Conservation (phyloP, 140 eudicot species). For the Flaveria floridana region DNA sequence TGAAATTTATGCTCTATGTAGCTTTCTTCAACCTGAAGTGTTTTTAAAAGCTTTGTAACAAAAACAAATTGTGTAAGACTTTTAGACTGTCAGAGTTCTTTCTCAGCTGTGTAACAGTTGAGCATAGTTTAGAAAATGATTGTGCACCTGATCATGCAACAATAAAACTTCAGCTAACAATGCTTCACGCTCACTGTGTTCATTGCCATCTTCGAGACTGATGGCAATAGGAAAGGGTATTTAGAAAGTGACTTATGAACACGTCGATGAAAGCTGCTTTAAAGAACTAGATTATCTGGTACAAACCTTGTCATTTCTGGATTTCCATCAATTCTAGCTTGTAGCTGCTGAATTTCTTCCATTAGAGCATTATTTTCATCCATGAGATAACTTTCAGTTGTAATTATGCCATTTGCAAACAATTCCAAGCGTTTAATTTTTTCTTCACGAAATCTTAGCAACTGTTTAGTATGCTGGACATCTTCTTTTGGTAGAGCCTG, state of each 20-base stretch:
- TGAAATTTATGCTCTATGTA: slow-evolving; percentile 26
- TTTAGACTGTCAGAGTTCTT: slow-evolving; percentile 21
- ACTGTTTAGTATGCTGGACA: slow-evolving; percentile 47
- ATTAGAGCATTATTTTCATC: slow-evolving; percentile 53
- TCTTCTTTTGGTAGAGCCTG: slow-evolving; percentile 66
- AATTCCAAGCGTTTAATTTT: slow-evolving; percentile 54
- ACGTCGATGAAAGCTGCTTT: slow-evolving; percentile 46
- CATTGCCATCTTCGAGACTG: slow-evolving; percentile 53
- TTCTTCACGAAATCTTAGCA: slow-evolving; percentile 53
- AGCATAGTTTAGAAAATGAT: slow-evolving; percentile 1
- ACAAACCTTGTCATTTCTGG: slow-evolving; percentile 55
- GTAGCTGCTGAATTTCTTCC: slow-evolving; percentile 64
- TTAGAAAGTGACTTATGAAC: slow-evolving; percentile 3
- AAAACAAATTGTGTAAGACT: not conserved
- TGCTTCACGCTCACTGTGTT: slow-evolving; percentile 57
- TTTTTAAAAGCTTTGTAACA: slow-evolving; percentile 45
- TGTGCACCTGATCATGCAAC: slow-evolving; percentile 57
- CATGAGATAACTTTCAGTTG: slow-evolving; percentile 50
- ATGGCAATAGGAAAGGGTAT: slow-evolving; percentile 21
- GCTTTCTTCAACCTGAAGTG: slow-evolving; percentile 51
- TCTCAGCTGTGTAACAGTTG: not conserved
- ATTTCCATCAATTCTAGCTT: slow-evolving; percentile 43
- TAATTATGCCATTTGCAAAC: slow-evolving; percentile 43
- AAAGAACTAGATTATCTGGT: slow-evolving; percentile 45
- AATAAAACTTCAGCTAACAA: slow-evolving; percentile 59